These are phyloP conservation scores for Leptomonas pyrrhocoris DNA, from an alignment of 208 protist species.

Conservation along the genomic window DNA sequence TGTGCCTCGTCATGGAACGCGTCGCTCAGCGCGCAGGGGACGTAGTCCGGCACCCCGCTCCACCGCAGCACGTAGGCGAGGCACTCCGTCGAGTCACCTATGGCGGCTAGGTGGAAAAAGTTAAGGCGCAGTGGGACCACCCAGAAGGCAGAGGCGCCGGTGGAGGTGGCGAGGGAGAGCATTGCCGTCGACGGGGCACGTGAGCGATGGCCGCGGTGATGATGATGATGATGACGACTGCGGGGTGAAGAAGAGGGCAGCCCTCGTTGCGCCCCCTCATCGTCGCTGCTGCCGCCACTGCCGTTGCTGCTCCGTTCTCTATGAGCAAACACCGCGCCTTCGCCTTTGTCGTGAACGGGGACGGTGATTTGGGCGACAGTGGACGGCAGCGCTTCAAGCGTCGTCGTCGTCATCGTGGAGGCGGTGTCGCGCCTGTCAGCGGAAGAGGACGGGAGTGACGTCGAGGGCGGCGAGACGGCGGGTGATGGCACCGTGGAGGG, in stretches of 20 bases:
- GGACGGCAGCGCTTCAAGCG: neutral
- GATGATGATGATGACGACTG: neutral
- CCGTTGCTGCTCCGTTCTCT: conserved; percentile 2
- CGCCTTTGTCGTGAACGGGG: conserved; percentile 8
- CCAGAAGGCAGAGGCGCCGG: conserved; percentile 19
- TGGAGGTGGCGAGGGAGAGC: conserved; percentile 18
- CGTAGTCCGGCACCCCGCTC: conserved; percentile 43
- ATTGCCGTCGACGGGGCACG: conserved; percentile 2
- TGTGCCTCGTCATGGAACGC: conserved; percentile 9
- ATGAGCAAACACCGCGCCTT: conserved; percentile 3
- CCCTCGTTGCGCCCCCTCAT: neutral
- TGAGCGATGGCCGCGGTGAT: neutral
- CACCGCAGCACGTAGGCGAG: conserved; percentile 43
- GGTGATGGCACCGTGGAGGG: neutral
- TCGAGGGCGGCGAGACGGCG: neutral
- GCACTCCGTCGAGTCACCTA: conserved; percentile 52
- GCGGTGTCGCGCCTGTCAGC: neutral
- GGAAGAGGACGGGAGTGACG: neutral
- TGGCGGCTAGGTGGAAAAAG: conserved; percentile 47
- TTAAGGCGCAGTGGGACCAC: conserved; percentile 21
- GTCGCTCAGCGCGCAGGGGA: conserved; percentile 27
- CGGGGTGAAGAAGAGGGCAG: neutral
- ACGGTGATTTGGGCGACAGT: conserved; percentile 20
- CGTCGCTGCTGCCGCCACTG: neutral
- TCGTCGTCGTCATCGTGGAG: neutral